Conservation (phyloP, 2,329 filamentous ascomycete species). For the Tolypocladium capitatum region DNA sequence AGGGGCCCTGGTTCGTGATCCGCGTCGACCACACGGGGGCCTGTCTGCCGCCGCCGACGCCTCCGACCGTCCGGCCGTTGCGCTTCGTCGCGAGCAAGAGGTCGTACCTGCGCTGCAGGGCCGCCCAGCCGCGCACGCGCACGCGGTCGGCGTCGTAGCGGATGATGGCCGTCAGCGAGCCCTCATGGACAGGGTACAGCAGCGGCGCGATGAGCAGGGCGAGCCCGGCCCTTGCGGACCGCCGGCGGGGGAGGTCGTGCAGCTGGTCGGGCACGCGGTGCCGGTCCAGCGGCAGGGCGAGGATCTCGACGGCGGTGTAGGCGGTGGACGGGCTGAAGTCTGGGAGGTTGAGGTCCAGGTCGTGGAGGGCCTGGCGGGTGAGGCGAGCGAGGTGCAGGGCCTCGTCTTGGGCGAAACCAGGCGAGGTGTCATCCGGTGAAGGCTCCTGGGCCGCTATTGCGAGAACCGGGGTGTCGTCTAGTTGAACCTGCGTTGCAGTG, state of each 20-base stretch:
- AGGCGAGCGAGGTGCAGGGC: conserved; percentile 15
- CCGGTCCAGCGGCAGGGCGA: conserved; percentile 17
- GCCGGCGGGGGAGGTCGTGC: conserved; percentile 20
- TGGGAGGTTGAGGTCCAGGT: conserved; percentile 13
- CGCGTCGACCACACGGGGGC: conserved; percentile 19
- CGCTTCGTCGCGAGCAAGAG: conserved; percentile 16
- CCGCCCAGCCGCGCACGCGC: conserved; percentile 21
- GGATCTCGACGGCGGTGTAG: conserved; percentile 22
- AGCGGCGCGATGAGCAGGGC: conserved; percentile 18
- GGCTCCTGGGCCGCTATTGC: too few species aligned
- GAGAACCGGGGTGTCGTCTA: background rate
- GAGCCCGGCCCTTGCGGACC: conserved; percentile 16
- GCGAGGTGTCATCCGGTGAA: background rate
- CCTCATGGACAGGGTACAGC: conserved; percentile 20
- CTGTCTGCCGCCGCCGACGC: conserved; percentile 11
- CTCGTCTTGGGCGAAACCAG: conserved; percentile 4
- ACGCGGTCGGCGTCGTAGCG: conserved; percentile 24
- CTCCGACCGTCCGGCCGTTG: conserved; percentile 12
- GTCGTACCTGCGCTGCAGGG: conserved; percentile 22
- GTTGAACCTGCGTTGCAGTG: background rate
- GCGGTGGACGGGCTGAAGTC: conserved; percentile 15
- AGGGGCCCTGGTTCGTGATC: conserved; percentile 20
- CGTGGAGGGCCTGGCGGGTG: conserved; percentile 15
- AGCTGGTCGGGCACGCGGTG: conserved; percentile 17
- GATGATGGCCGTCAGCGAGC: conserved; percentile 22